phyloP scores from a whole-genome alignment of 1,139 yeast species.

The Sugiyamaella novakii region DNA sequence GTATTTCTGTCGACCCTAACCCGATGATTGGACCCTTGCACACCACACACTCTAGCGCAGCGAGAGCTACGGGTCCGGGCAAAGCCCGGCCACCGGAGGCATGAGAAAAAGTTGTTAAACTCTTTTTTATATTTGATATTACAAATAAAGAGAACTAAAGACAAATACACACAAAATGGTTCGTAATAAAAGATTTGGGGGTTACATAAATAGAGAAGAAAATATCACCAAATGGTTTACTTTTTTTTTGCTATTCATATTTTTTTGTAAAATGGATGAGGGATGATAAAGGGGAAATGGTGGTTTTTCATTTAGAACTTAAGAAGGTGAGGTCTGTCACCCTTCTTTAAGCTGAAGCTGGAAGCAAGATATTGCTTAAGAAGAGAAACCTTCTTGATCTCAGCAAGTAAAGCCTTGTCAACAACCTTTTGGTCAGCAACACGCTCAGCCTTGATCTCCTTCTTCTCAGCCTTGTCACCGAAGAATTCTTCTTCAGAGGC shows the following conservation, averaged over 20 bases:
- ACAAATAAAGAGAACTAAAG: constrained; percentile 19
- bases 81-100: background rate
- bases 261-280: constrained; percentile 10
- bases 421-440: constrained; percentile 97
- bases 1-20: too few relatives aligned
- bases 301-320: constrained; percentile 64
- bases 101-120: constrained; percentile 7
- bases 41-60: background rate
- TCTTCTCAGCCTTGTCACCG: constrained; percentile 81
- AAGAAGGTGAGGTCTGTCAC: constrained; percentile 99
- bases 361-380: constrained; percentile 97
- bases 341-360: constrained; percentile 96
- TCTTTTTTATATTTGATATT: constrained; percentile 15
- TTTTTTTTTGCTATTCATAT: constrained; percentile 4
- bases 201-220: constrained; percentile 2
- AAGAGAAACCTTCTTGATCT: constrained; percentile 97
- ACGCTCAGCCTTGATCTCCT: constrained; percentile 91
- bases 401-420: constrained; percentile 90
- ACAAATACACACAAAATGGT: constrained; percentile 18
- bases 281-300: background rate
- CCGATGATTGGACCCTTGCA: background rate
- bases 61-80: background rate
- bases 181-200: constrained; percentile 13
- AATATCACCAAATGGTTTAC: background rate
- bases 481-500: constrained; percentile 96